Evolutionary conservation across 2,329 filamentous ascomycete genomes (phyloP), one percentile per base, ranked within the genome.

Genomic region (Cyphellophora europaea): DNA sequence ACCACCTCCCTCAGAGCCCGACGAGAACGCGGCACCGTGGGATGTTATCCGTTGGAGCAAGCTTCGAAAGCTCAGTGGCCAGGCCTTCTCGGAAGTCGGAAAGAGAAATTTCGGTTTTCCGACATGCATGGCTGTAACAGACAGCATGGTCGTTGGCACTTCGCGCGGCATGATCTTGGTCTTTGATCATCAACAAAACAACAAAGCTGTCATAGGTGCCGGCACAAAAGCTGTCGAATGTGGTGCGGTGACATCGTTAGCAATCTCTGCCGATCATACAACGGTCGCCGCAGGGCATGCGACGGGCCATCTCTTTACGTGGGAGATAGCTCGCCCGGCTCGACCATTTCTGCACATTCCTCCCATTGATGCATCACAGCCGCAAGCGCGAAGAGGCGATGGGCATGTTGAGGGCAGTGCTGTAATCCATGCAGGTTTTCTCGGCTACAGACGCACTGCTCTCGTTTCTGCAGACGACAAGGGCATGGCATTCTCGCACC

Each of bases 401-500:
- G 89, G 91, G 2, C 91, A 98, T 61, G 63, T 91, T 13, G 71
- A 77, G 5, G 82, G 81, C 41, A 77, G 79, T 19, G 73, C 84
- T 3, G 76, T 98, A 29, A 77, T 91, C 5, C 88, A 98, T 57
- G 62, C 98, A n/a, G 91, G 89, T 0, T 98, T 98, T 54, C 67
- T 98, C 5, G 91, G 89, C 5, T 95, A 85, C 3, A 74, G 93
- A 40, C 88, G 91, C 51, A 98, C 91, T 11, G 91, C 93, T 3
- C 68, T 98, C 4, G 88, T 96, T 8, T 98, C 91, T 3, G 91
- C 91, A 2, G 88, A 98, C 58, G 84, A 93, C 51, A 77, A 77
- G 32, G 91, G 93, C 13, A 98, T 98, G 93, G 89, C 91, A 1
- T 98, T 98, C 57, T 95, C 91, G 3, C 93, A 98, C 59, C 72